Evolutionary conservation across 1,284 basidiomycete genomes (phyloP).

Genomic region (Melampsora larici-populina): DNA sequence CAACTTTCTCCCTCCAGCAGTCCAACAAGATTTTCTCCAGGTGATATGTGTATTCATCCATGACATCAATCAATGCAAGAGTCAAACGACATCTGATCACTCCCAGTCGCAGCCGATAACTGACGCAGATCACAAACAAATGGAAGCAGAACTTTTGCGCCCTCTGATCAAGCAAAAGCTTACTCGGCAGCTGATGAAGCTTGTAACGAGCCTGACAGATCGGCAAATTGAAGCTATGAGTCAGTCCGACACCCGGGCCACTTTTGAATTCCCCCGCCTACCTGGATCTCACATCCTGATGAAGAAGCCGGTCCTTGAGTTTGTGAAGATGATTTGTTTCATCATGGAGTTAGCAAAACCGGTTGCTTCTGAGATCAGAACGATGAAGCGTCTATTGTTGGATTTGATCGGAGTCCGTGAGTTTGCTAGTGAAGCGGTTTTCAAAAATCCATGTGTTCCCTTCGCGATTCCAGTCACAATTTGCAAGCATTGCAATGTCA

Average conservation of each 20-base stretch:
- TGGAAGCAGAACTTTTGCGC: slow-evolving; percentile 65
- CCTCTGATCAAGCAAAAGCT: slow-evolving; percentile 76
- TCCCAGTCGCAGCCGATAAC: slow-evolving; percentile 61
- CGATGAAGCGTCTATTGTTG: slow-evolving; percentile 82
- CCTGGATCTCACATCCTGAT: slow-evolving; percentile 78
- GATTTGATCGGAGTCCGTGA: slow-evolving; percentile 84
- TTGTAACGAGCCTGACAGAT: slow-evolving; percentile 67
- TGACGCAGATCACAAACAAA: slow-evolving; percentile 55
- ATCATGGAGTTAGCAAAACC: slow-evolving; percentile 74
- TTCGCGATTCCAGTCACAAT: slow-evolving; percentile 82
- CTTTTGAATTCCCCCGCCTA: slow-evolving; percentile 70
- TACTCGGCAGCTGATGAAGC: slow-evolving; percentile 74
- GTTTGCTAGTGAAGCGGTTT: slow-evolving; percentile 71
- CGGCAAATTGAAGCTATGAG: slow-evolving; percentile 61
- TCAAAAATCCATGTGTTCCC: slow-evolving; percentile 89
- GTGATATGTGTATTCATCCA: slow-evolving; percentile 79
- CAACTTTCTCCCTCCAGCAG: slow-evolving; percentile 77
- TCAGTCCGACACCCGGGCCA: slow-evolving; percentile 60
- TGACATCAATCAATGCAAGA: slow-evolving; percentile 70
- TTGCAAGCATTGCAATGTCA: slow-evolving; percentile 81
- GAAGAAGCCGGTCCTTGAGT: slow-evolving; percentile 77
- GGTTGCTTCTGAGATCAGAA: slow-evolving; percentile 75
- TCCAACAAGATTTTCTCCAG: slow-evolving; percentile 74
- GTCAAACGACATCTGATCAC: slow-evolving; percentile 61
- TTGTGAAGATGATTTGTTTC: slow-evolving; percentile 83